Evolutionary conservation across 495 filamentous ascomycete genomes (phyloP).

Genomic region (Diplogelasinospora grovesii): DNA sequence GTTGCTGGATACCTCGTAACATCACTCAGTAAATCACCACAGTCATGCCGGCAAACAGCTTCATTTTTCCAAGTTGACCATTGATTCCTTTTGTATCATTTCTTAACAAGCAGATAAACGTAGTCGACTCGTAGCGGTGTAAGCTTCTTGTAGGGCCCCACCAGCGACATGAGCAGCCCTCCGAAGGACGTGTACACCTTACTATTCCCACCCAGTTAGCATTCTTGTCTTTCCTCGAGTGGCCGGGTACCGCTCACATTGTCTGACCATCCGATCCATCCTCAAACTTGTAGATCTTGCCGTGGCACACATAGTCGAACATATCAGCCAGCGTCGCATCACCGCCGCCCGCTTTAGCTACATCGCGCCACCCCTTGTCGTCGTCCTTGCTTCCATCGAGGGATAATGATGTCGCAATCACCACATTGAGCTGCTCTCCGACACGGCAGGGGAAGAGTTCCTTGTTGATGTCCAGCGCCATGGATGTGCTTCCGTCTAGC

Average conservation of each 20-base stretch:
- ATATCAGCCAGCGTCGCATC: slow-evolving; percentile 80
- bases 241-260: slow-evolving; percentile 55
- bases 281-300: slow-evolving; percentile 96
- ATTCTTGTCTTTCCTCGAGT: not conserved
- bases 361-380: slow-evolving; percentile 71
- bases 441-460: slow-evolving; percentile 75
- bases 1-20: too few species aligned
- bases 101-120: slow-evolving; percentile 84
- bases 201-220: slow-evolving; percentile 45
- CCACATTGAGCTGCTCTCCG: slow-evolving; percentile 68
- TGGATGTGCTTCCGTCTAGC: slow-evolving; percentile 58
- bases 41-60: too few species aligned
- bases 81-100: slow-evolving; percentile 45
- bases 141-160: slow-evolving; percentile 93
- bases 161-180: slow-evolving; percentile 78
- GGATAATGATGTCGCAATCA: slow-evolving; percentile 74
- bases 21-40: too few species aligned
- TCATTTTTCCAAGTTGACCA: too few species aligned
- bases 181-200: slow-evolving; percentile 91
- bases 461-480: slow-evolving; percentile 88
- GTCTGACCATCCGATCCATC: slow-evolving; percentile 70
- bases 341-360: slow-evolving; percentile 42
- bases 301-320: slow-evolving; percentile 96
- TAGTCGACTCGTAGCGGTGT: slow-evolving; percentile 86
- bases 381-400: slow-evolving; percentile 74